Percentiles rank a stretch among this genome's conserved stretches.
phyloP scores from a whole-genome alignment of 768 basidiomycete genomes.

The Boletus edulis region DNA sequence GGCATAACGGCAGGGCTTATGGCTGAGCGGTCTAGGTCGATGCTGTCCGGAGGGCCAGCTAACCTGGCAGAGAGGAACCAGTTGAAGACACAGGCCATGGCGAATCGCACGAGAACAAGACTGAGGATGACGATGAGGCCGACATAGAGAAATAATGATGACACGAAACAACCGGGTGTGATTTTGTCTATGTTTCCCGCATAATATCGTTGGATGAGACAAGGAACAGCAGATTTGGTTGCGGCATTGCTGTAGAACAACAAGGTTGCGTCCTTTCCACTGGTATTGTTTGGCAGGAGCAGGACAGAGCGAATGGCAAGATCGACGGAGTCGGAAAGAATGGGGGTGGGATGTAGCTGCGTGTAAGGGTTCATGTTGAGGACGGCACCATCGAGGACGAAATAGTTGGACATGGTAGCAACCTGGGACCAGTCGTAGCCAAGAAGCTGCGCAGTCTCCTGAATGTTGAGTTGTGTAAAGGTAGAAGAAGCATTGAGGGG shows the following conservation, averaged over 20 bases:
- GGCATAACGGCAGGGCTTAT: slow-evolving; percentile 97
- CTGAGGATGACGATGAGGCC: slow-evolving; percentile 89
- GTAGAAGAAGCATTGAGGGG: slow-evolving; percentile 55
- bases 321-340: slow-evolving; percentile 79
- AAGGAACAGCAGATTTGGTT: slow-evolving; percentile 68
- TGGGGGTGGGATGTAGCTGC: slow-evolving; percentile 59
- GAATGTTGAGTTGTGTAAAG: slow-evolving; percentile 57
- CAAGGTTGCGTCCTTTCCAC: slow-evolving; percentile 88
- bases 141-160: slow-evolving; percentile 83
- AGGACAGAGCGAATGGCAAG: slow-evolving; percentile 76
- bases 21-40: slow-evolving; percentile 73
- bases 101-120: slow-evolving; percentile 87
- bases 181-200: slow-evolving; percentile 97
- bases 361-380: slow-evolving; percentile 92
- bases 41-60: slow-evolving; percentile 70
- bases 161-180: slow-evolving; percentile 93
- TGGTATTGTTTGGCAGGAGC: slow-evolving; percentile 39
- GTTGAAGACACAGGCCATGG: slow-evolving; percentile 95
- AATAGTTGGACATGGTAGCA: slow-evolving; percentile 61
- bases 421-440: slow-evolving; percentile 95
- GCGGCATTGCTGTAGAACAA: slow-evolving; percentile 73
- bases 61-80: slow-evolving; percentile 91
- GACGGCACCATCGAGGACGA: slow-evolving; percentile 92
- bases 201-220: slow-evolving; percentile 80
- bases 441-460: slow-evolving; percentile 63